Conservation (phyloP, 352 stramenopile species). For the Phytophthora aleatoria region DNA sequence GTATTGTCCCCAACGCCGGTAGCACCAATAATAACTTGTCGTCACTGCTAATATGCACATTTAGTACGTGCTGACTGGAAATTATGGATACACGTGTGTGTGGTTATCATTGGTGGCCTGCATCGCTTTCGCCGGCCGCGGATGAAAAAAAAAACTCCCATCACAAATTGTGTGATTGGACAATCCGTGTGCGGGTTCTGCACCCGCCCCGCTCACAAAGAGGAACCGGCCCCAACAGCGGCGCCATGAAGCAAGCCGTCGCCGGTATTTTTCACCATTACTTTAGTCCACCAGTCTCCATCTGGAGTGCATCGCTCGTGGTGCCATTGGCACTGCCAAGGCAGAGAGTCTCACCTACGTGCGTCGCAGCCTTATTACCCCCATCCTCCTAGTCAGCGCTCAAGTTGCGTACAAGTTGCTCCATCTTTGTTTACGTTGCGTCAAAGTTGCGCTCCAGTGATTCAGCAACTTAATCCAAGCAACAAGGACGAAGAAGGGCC, state of each 20-base stretch:
- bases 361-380: not conserved
- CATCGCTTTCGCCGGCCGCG: not conserved
- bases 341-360: constrained; percentile 18
- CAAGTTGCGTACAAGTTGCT: not conserved
- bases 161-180: not conserved
- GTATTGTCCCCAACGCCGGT: no score
- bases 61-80: no score
- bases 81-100: not conserved
- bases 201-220: constrained; percentile 16
- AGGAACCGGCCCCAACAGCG: constrained; percentile 1
- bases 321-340: not conserved
- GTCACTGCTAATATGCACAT: no score
- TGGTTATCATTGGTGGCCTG: not conserved
- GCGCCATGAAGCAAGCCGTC: not conserved
- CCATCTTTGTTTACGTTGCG: not conserved
- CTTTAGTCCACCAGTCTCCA: not conserved
- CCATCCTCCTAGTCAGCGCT: constrained; percentile 8
- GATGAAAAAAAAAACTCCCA: constrained; percentile 5
- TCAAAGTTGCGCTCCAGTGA: not conserved
- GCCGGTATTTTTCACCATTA: not conserved
- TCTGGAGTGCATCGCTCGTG: not conserved
- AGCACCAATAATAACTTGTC: no score
- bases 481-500: not conserved
- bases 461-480: not conserved
- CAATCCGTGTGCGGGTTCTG: constrained; percentile 9